Base-by-base conservation (phyloP, 148 eudicot genomes). In the Talinum fruticosum region DNA sequence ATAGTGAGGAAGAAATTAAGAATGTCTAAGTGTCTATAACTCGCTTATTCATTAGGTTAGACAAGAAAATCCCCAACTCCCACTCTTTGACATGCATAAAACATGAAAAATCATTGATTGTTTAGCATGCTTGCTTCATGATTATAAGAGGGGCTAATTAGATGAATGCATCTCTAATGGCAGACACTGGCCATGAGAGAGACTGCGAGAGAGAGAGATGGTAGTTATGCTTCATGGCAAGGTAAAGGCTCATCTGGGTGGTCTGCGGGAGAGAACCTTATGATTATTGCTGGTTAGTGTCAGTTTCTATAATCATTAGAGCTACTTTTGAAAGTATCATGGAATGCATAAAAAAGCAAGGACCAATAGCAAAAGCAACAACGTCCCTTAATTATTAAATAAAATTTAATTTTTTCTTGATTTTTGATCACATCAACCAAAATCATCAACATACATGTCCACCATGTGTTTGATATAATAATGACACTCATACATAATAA, bases 101-200 rank as follows among this genome's bases (percentile, higher is more conserved):
- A 69, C 75, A 70, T 45, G 35, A 45, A 44, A 74, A 82, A 82
- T 78, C 74, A 78, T 82, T 82, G 78, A 70, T 74, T 69, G 71
- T 74, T 69, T 74, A 69, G 84, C 84, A 82, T 82, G 84, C 84
- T 74, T 57, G 44, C n/a, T 37, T 51, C 54, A 79, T 64, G 66
- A 81, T 65, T 44, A 82, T 69, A 74, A 49, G 78, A 74, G 26
- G 79, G 64, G 14, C 67, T 75, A 68, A 76, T 37, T 41, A 74
- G 70, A 72, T 3, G 0, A 62, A 79, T 74, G 66, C 33, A 68
- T 28, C 61, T 78, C 18, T 68, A 73, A 74, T 82, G 84, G 84
- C 78, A 82, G 78, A 73, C 84, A 80, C 26, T 3, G 57, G 71
- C 62, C 65, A 36, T 72, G 66, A 28, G 66, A 26, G 32, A 62